phyloP scores from a whole-genome alignment of 1,139 yeast genomes.

The Taphrina wiesneri region DNA sequence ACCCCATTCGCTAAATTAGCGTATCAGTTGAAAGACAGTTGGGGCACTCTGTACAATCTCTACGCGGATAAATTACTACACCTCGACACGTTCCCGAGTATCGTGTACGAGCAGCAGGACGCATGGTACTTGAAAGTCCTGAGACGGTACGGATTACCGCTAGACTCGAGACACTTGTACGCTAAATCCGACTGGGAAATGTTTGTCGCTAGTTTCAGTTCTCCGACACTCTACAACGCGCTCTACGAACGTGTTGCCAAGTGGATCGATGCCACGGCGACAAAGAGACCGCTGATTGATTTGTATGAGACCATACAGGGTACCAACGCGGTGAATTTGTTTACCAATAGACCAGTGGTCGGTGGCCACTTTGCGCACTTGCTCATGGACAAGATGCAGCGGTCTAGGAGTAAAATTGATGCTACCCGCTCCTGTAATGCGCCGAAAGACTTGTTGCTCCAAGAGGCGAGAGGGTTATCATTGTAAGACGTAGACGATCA shows the following conservation, averaged over 20 bases:
- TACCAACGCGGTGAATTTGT: conserved; percentile 9
- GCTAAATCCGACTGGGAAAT: conserved; percentile 28
- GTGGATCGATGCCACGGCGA: conserved; percentile 16
- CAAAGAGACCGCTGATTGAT: conserved; percentile 22
- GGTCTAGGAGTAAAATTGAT: neutral
- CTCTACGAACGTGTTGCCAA: conserved; percentile 4
- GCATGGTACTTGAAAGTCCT: conserved; percentile 10
- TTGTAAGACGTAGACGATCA: no score
- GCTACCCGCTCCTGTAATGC: neutral
- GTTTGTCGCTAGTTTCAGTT: conserved; percentile 7
- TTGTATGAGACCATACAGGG: conserved; percentile 20
- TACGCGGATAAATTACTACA: conserved; percentile 2
- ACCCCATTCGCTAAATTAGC: conserved; percentile 22
- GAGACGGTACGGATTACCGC: conserved; percentile 23
- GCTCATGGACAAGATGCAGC: conserved; percentile 2
- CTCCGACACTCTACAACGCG: neutral
- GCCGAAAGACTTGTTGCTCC: neutral
- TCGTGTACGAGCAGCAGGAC: conserved; percentile 17
- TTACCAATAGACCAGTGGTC: conserved; percentile 25
- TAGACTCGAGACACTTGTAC: conserved; percentile 25
- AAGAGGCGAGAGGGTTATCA: neutral
- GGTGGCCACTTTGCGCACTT: conserved; percentile 28
- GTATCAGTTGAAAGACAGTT: conserved; percentile 25
- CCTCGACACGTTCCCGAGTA: neutral
- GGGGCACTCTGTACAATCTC: conserved; percentile 22